These are phyloP conservation scores for Takakia lepidozioides DNA, from an alignment of 225 moss, liverwort and hornwort genomes.

Conservation along the genomic window DNA sequence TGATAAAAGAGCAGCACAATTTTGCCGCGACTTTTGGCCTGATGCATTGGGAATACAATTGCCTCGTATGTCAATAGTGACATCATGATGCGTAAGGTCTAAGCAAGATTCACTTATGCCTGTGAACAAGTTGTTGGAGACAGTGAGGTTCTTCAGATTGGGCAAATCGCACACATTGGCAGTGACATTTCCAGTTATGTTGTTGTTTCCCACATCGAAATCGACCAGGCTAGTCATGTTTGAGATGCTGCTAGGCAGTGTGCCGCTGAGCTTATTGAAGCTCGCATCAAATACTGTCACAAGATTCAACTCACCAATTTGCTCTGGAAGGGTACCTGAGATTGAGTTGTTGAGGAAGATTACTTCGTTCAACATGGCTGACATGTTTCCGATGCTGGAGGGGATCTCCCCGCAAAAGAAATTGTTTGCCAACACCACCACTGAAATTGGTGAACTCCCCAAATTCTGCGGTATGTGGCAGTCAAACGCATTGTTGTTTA, in stretches of 20 bases:
- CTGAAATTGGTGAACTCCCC: constrained; percentile 60
- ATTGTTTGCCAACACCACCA: constrained; percentile 77
- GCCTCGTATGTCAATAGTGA: constrained; percentile 26
- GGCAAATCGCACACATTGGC: constrained; percentile 45
- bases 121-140: constrained; percentile 63
- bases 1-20: constrained; percentile 53
- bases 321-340: constrained; percentile 33
- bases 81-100: too few relatives aligned
- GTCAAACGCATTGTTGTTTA: constrained; percentile 72
- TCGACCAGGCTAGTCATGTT: constrained; percentile 31
- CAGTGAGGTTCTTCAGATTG: constrained; percentile 27
- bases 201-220: constrained; percentile 42
- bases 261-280: constrained; percentile 41
- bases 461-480: constrained; percentile 59
- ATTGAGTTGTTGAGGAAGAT: constrained; percentile 53
- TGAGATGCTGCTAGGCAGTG: constrained; percentile 37
- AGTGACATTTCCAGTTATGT: constrained; percentile 33
- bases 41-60: constrained; percentile 49
- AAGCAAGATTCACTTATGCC: constrained; percentile 14
- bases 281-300: constrained; percentile 60
- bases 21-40: constrained; percentile 35
- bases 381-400: constrained; percentile 30
- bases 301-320: constrained; percentile 32
- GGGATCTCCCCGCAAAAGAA: constrained; percentile 45
- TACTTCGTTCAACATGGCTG: constrained; percentile 38